Evolutionary conservation across 139 green algal species (phyloP).

Genomic region (Penium margaritaceum): DNA sequence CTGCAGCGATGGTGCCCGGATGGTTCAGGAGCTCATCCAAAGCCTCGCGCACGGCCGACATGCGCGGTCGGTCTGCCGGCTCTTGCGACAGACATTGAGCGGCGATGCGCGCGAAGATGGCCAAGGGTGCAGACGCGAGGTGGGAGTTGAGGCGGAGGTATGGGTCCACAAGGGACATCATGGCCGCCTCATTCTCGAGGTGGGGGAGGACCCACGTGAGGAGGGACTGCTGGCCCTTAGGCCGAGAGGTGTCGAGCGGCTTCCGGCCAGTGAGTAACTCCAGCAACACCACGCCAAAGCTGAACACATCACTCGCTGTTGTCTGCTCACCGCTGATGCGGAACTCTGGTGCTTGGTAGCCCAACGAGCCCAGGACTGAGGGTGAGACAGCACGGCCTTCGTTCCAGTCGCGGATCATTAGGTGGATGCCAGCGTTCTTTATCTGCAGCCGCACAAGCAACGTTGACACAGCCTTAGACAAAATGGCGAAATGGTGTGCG

Average conservation of each 20-base stretch:
- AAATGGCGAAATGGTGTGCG: neutral
- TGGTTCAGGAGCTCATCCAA: no score
- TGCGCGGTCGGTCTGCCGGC: neutral
- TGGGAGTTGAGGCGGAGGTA: constrained; percentile 36
- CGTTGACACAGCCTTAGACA: neutral
- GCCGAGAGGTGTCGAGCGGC: constrained; percentile 23
- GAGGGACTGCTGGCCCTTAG: constrained; percentile 37
- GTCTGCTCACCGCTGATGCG: neutral
- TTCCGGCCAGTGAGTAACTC: constrained; percentile 37
- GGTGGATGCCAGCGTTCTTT: constrained; percentile 8
- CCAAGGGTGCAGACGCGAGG: constrained; percentile 1
- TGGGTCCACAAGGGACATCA: constrained; percentile 26
- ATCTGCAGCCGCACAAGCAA: constrained; percentile 17
- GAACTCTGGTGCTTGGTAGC: constrained; percentile 17
- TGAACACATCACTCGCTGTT: constrained; percentile 21
- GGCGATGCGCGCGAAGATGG: constrained; percentile 15
- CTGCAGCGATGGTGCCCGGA: no score
- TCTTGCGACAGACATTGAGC: constrained; percentile 22
- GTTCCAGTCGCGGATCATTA: neutral
- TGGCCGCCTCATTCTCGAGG: constrained; percentile 7
- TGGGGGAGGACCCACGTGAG: constrained; percentile 39
- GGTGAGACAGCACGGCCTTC: neutral
- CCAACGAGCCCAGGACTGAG: constrained; percentile 2
- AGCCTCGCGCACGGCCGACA: constrained; percentile 8
- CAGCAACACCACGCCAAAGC: constrained; percentile 39